Conservation (phyloP, 768 basidiomycete genomes). For the Suillus luteus region DNA sequence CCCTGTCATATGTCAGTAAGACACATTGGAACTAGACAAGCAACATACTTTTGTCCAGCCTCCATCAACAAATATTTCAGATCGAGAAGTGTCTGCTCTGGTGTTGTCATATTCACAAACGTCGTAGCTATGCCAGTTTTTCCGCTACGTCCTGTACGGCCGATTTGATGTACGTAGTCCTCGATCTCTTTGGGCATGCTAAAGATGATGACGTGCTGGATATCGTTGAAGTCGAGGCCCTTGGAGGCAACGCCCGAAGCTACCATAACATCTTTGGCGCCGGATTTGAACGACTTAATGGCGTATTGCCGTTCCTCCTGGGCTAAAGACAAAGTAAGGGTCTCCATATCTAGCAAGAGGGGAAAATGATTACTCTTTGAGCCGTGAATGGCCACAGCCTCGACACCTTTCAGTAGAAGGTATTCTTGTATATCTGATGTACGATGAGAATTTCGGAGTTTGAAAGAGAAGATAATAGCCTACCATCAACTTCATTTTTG, state of each 20-base stretch:
- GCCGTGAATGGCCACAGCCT: constrained; percentile 98
- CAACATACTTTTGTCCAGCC: constrained; percentile 92
- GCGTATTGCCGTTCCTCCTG: constrained; percentile 99
- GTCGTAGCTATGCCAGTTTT: constrained; percentile 99
- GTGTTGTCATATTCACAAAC: constrained; percentile 97
- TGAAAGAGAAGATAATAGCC: constrained; percentile 22
- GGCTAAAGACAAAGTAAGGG: constrained; percentile 45
- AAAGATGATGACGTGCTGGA: constrained; percentile 99
- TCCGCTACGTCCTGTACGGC: constrained; percentile 94
- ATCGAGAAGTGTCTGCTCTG: constrained; percentile 95
- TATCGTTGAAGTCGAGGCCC: constrained; percentile 97
- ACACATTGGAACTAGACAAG: constrained; percentile 10
- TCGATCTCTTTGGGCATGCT: constrained; percentile 99
- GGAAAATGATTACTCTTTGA: constrained; percentile 69
- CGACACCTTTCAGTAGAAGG: constrained; percentile 92
- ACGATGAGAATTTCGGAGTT: constrained; percentile 8
- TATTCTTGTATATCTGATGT: constrained; percentile 94
- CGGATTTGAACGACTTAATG: constrained; percentile 96
- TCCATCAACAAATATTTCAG: constrained; percentile 96
- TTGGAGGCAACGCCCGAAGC: constrained; percentile 98
- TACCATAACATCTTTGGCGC: constrained; percentile 99
- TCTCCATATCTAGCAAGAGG: constrained; percentile 5
- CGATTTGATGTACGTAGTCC: constrained; percentile 99
- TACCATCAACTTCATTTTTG: constrained; percentile 99
- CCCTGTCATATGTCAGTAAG: constrained; percentile 47